These are phyloP conservation scores for Lagenidium giganteum DNA, from an alignment of 352 stramenopile genomes.

Conservation along the genomic window DNA sequence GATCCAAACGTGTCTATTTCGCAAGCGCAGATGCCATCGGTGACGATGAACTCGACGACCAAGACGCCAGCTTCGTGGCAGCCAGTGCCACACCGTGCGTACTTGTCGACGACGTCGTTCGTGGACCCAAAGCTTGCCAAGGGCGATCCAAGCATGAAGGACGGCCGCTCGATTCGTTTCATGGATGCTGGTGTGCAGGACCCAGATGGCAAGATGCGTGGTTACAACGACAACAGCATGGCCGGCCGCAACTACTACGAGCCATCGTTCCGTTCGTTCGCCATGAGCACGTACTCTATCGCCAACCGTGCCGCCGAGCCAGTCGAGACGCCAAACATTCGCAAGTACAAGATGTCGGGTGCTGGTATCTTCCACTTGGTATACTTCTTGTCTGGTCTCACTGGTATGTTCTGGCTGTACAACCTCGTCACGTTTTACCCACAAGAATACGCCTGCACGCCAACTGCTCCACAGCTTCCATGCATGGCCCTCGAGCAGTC, in stretches of 20 bases:
- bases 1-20: constrained; percentile 84
- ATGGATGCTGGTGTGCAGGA: constrained; percentile 83
- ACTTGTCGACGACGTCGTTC: constrained; percentile 82
- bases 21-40: constrained; percentile 81
- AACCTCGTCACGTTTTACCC: constrained; percentile 80
- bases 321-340: constrained; percentile 86
- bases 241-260: constrained; percentile 82
- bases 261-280: constrained; percentile 85
- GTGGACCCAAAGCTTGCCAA: constrained; percentile 83
- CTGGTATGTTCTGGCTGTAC: constrained; percentile 75
- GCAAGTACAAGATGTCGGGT: constrained; percentile 90
- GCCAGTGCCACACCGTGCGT: constrained; percentile 78
- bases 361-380: constrained; percentile 81
- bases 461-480: constrained; percentile 62
- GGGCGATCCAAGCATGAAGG: constrained; percentile 67
- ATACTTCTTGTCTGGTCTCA: constrained; percentile 68
- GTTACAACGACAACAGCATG: constrained; percentile 78
- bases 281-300: constrained; percentile 88
- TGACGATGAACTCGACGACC: constrained; percentile 72
- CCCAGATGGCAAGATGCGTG: constrained; percentile 77
- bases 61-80: constrained; percentile 82
- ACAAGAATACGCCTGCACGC: constrained; percentile 73
- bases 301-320: constrained; percentile 82
- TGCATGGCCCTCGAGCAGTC: constrained; percentile 52
- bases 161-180: constrained; percentile 81